Base-by-base conservation (phyloP, 2,329 filamentous ascomycete species). In the Sarocladium strictum region DNA sequence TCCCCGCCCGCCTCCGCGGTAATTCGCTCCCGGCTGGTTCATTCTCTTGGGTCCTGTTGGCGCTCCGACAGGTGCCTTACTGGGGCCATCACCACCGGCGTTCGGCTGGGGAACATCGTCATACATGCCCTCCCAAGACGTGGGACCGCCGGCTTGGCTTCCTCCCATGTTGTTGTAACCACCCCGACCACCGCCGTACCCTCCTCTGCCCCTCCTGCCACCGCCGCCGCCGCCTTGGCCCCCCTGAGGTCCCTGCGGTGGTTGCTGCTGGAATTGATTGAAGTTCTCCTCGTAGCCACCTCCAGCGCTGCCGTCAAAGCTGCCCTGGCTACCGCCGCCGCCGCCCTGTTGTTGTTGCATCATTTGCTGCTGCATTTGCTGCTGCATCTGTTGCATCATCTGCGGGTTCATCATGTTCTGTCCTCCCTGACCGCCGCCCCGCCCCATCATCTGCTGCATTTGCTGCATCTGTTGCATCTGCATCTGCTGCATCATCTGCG, bases 91-190 rank as follows among this genome's bases (percentile, higher is more conserved):
- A 55, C 70, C 70, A 62, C 72, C 76, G 61, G 85, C 80, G 62
- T 86, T 85, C 4, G 90, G 90, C 66, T 93, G 90, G 15, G 91
- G 92, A 2, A 92, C 89, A 67, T 97, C 93, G 67, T 97, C 93
- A 69, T 97, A 97, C 91, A 96, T 96, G 64, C 93, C 93, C 69
- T 97, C 93, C 91, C 92, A 97, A 38, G 87, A 92, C 23, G 89
- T 90, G n/a, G 87, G 87, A 15, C 84, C 84, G 43, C 83, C 84
- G 27, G 43, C 15, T 27, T 40, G 19, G 21, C 27, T 29, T 23
- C 17, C 50, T 24, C 17, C 50, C 50, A 53, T 53, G 47, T 51
- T 51, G 27, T 47, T 53, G 50, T 53, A 40, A 55, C 75, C 75
- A 35, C 73, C 79, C 15, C 64, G 68, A 77, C 68, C 58, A 24